Base-by-base conservation (phyloP, 2,329 filamentous ascomycete species). In the Curvularia sp. region DNA sequence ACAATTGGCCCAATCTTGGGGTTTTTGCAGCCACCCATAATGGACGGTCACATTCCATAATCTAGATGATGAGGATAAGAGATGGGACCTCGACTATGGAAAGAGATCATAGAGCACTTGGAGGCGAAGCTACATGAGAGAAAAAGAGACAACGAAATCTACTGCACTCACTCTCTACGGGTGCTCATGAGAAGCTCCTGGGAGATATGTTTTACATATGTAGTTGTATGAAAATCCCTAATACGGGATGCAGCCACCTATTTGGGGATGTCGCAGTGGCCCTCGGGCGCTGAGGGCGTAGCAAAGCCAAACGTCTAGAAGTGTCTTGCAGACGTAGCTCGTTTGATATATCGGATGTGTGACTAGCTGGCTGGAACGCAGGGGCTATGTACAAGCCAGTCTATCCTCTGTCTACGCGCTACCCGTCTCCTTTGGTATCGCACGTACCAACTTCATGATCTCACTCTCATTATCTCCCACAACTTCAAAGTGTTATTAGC, bases 401-500 rank as follows among this genome's bases (percentile, higher is more conserved):
- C 26, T 49, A 47, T 47, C 46, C 30, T 24, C 24, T 30, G 4
- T 50, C 63, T 59, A 72, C 30, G 50, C 63, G 54, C 70, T 71
- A 26, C 62, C 57, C 1, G 48, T 62, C 48, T 81, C 76, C 64
- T 82, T 78, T 9, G 83, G 80, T 54, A 87, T 76, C 57, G 85
- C 82, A 58, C 87, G 85, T 52, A 97, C 78, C 78, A 97, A 83
- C 79, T 90, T 92, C 73, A 97, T 79, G 61, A 98, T 97, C 80
- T 94, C 90, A 15, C 92, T 96, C 81, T 97, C 89, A 64, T 90
- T 88, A 50, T 91, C 91, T 20, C 92, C 91, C 26, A 86, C 81
- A 9, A 88, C 85, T 85, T 62, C 26, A 26, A 6, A 20, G 10
- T 4, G 55, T 68, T 57, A 68, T 63, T 42, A 44, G 47, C 9